phyloP scores from a whole-genome alignment of 2,329 filamentous ascomycete species.

The Purpureocillium lavendulum region DNA sequence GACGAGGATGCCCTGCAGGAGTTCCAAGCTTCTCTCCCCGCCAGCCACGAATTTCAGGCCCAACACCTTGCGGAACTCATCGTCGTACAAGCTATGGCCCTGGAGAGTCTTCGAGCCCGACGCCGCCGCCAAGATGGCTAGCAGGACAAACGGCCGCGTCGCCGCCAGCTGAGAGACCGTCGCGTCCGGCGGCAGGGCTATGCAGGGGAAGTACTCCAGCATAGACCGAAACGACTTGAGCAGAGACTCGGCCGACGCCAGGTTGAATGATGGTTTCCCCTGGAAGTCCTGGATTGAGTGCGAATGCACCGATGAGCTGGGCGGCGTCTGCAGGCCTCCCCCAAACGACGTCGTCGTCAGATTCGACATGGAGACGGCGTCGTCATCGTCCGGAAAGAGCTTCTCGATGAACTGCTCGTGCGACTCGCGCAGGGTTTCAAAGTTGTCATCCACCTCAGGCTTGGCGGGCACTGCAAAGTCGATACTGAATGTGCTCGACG shows the following conservation, averaged over 20 bases:
- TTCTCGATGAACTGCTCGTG: conserved; percentile 35
- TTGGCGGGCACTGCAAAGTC: conserved; percentile 38
- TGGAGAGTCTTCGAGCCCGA: conserved; percentile 39
- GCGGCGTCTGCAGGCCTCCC: conserved; percentile 16
- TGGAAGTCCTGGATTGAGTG: conserved; percentile 29
- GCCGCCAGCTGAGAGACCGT: conserved; percentile 35
- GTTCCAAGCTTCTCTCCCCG: conserved; percentile 47
- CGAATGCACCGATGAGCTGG: conserved; percentile 16
- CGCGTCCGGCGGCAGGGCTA: conserved; percentile 29
- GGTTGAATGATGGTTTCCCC: conserved; percentile 45
- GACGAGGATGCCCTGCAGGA: conserved; percentile 48
- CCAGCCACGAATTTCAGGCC: conserved; percentile 47
- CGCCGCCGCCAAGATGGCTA: conserved; percentile 44
- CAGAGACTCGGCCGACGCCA: conserved; percentile 40
- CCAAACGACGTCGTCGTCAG: conserved; percentile 13
- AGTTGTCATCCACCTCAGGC: conserved; percentile 27
- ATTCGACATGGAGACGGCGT: conserved; percentile 7
- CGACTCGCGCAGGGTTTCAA: conserved; percentile 32
- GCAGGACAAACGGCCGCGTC: conserved; percentile 41
- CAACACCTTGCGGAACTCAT: conserved; percentile 49
- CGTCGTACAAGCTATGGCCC: conserved; percentile 45
- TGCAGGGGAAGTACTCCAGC: conserved; percentile 34
- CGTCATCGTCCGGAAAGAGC: conserved; percentile 23
- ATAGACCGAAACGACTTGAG: conserved; percentile 35
- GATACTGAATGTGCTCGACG: conserved; percentile 43